Base-by-base conservation (phyloP, 352 stramenopile genomes). In the Phytophthora niederhauseri region DNA sequence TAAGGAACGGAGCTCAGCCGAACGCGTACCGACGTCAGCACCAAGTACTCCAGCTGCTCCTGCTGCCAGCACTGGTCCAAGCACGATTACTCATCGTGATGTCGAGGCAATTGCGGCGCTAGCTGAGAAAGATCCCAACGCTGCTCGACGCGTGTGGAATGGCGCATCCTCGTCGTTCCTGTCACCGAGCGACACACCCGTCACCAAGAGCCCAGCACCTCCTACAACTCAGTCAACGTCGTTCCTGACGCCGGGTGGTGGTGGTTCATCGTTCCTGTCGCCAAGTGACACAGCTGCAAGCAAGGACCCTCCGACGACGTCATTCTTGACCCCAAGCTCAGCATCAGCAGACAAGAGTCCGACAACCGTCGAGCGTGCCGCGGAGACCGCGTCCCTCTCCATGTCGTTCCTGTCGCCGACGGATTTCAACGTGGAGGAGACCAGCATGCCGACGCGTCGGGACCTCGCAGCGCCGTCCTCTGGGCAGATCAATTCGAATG, bases 341-440 rank as follows among this genome's bases (percentile, higher is more conserved):
- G 49, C 57, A 36, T 31, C 53, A 49, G 58, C 41, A 30, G 66
- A 65, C 24, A 55, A 55, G 24, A 36, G 43, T 46, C 48, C 58
- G 6, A 41, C 30, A 19, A 15, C 43, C 17, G 48, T 20, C 17
- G 52, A 57, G 43, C 43, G 20, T 45, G 30, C 36, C n/a, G 31
- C 52, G 34, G 19, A 54, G 4, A 41, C 41, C n/a, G 20, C 41
- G 46, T 60, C 59, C n/a, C 54, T 62, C 14, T 49, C 64, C 22
- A 85, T 64, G 60, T 89, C 81, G 36, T 89, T 89, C 60, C 54
- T 89, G 38, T 83, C 77, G 2, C 81, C 75, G 4, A 75, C 72
- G 67, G 70, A 80, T 65, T 71, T 73, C 15, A 80, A 68, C 26
- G 63, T 75, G 50, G 74, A 82, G 46, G 12, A 43, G 34, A 43